Conservation (phyloP, 2,329 filamentous ascomycete species). For the Fusarium sp. region DNA sequence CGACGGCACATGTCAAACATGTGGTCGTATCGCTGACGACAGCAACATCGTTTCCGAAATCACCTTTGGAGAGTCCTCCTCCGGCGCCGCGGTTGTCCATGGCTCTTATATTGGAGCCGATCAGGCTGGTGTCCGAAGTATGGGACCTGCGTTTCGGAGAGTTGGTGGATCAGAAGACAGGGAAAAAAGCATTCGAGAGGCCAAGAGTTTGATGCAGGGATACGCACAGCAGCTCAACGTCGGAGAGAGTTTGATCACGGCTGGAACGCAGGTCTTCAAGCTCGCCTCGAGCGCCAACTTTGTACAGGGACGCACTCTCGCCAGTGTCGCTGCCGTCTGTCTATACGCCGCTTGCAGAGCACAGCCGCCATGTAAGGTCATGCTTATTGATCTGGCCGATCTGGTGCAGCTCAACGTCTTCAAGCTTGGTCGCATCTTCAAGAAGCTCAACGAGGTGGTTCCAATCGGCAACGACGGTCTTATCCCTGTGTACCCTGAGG, state of each 20-base stretch:
- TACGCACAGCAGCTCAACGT: constrained; percentile 71
- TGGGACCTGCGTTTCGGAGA: constrained; percentile 72
- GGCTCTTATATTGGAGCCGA: constrained; percentile 89
- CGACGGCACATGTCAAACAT: constrained; percentile 81
- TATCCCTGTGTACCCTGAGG: constrained; percentile 83
- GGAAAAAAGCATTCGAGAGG: constrained; percentile 71
- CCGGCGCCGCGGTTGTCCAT: constrained; percentile 89
- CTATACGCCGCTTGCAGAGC: constrained; percentile 90
- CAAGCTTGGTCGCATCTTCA: constrained; percentile 90
- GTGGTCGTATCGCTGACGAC: constrained; percentile 86
- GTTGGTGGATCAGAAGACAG: constrained; percentile 69
- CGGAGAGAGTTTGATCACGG: constrained; percentile 72
- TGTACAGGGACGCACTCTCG: constrained; percentile 85
- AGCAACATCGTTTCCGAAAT: constrained; percentile 93
- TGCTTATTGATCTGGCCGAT: constrained; percentile 97
- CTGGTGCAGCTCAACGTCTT: constrained; percentile 88
- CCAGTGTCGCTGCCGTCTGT: constrained; percentile 89
- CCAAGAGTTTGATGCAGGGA: constrained; percentile 69
- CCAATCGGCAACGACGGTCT: constrained; percentile 75
- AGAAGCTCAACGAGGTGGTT: constrained; percentile 79
- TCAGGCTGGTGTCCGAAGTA: constrained; percentile 80
- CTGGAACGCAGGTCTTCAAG: constrained; percentile 80
- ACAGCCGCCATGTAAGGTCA: constrained; percentile 81
- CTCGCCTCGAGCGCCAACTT: constrained; percentile 81
- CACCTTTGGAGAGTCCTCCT: constrained; percentile 87